Evolutionary conservation across 169 alveolate species (phyloP), one percentile per base, ranked within the genome.

Genomic region (Eimeria maxima): DNA sequence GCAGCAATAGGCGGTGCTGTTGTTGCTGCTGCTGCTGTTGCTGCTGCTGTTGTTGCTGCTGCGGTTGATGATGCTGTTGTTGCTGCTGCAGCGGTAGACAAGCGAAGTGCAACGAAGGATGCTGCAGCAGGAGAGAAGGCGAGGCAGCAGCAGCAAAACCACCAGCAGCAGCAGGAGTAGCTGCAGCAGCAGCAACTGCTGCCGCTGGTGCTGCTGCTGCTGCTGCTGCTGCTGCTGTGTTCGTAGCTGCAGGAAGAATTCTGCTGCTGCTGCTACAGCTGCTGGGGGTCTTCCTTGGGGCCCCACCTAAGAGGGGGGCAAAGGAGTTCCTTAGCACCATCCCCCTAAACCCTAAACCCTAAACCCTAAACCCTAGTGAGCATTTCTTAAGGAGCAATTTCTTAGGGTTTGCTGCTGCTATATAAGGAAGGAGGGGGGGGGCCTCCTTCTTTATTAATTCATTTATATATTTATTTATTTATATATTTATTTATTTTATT

Each of bases 181-280:
- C 74, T 16, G n/a, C n/a, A n/a, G n/a, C n/a, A n/a, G n/a, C n/a
- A n/a, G n/a, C n/a, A n/a, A n/a, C n/a, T n/a, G n/a, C n/a, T 65
- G 74, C 74, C 18, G 33, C 74, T n/a, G 33, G 29, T 65, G 27
- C 57, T 11, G 11, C 57, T 50, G 57, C 57, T 50, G 5, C 80
- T 69, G 80, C 80, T 69, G 80, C 45, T 69, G 80, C 80, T 65
- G 80, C 38, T 69, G 44, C 80, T 69, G 80, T 16, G 33, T n/a
- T 65, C 11, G 29, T 65, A n/a, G n/a, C 18, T 5, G 42, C n/a
- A n/a, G n/a, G n/a, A n/a, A n/a, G n/a, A n/a, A n/a, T n/a, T n/a
- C n/a, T 65, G 11, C 24, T 65, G 18, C 8, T 65, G 74, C 24
- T 65, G 74, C 74, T 65, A 5, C 74, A 6, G 74, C 24, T 6